phyloP scores from a whole-genome alignment of 208 protist species.

The Crithidia fasciculata region DNA sequence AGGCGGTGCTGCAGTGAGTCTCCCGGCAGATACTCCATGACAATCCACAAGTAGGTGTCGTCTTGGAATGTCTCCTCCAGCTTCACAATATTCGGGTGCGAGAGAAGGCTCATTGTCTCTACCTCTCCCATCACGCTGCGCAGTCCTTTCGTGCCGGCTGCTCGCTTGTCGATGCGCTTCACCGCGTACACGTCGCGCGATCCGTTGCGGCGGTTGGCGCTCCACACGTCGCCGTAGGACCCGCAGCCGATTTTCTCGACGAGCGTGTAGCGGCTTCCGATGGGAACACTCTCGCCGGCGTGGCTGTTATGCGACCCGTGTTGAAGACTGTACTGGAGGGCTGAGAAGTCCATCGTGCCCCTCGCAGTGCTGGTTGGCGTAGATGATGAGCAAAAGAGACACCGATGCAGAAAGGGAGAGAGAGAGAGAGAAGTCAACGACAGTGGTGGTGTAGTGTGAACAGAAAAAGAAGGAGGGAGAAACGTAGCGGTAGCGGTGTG shows the following conservation, averaged over 20 bases:
- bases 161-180: slow-evolving; percentile 86
- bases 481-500: too few species aligned
- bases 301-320: slow-evolving; percentile 21
- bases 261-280: slow-evolving; percentile 65
- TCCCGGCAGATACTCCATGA: slow-evolving; percentile 92
- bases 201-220: slow-evolving; percentile 50
- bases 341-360: slow-evolving; percentile 74
- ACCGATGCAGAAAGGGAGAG: background rate
- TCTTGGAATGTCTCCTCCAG: slow-evolving; percentile 90
- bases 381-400: slow-evolving; percentile 1
- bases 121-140: slow-evolving; percentile 87
- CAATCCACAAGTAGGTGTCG: slow-evolving; percentile 80
- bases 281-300: slow-evolving; percentile 17
- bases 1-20: slow-evolving; percentile 66
- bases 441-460: background rate
- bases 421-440: slow-evolving; percentile 8
- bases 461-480: too few species aligned
- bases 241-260: slow-evolving; percentile 80
- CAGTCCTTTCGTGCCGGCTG: slow-evolving; percentile 68
- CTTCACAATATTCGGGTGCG: slow-evolving; percentile 90
- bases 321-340: slow-evolving; percentile 68
- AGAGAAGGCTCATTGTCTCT: slow-evolving; percentile 91
- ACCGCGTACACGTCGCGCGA: slow-evolving; percentile 60
- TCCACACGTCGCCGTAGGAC: slow-evolving; percentile 86
- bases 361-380: background rate